phyloP scores from a whole-genome alignment of 2,329 filamentous ascomycete species.

The Ampelomyces quisqualis region DNA sequence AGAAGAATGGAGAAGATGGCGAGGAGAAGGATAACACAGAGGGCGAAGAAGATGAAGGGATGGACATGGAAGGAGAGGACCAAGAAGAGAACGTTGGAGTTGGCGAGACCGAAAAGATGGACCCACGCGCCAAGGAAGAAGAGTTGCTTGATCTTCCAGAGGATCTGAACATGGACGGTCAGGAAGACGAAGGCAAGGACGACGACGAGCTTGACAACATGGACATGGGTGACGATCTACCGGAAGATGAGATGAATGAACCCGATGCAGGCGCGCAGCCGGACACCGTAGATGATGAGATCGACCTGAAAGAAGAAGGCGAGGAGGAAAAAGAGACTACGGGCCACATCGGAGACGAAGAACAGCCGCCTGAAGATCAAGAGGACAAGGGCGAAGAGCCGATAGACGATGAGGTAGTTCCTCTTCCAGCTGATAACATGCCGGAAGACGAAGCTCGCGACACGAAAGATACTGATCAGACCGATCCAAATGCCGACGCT shows the following conservation, averaged over 20 bases:
- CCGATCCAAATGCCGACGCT: slow-evolving; percentile 59
- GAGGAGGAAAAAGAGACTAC: slow-evolving; percentile 41
- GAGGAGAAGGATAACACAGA: slow-evolving; percentile 63
- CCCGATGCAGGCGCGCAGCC: slow-evolving; percentile 32
- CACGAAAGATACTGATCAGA: slow-evolving; percentile 52
- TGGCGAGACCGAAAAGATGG: slow-evolving; percentile 65
- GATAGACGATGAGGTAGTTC: slow-evolving; percentile 43
- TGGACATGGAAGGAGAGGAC: slow-evolving; percentile 59
- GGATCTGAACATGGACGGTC: slow-evolving; percentile 78
- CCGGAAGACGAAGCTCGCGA: slow-evolving; percentile 51
- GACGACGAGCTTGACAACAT: slow-evolving; percentile 46
- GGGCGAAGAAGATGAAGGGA: slow-evolving; percentile 57
- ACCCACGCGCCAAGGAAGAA: slow-evolving; percentile 78
- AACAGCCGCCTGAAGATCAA: slow-evolving; percentile 49
- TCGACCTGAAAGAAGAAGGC: slow-evolving; percentile 34
- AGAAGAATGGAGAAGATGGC: slow-evolving; percentile 57
- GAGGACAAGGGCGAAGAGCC: slow-evolving; percentile 52
- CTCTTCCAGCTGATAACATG: slow-evolving; percentile 53
- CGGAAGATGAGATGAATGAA: slow-evolving; percentile 38
- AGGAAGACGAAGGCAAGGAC: slow-evolving; percentile 60
- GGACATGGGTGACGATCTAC: slow-evolving; percentile 41
- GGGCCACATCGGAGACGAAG: slow-evolving; percentile 41
- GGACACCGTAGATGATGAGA: slow-evolving; percentile 38
- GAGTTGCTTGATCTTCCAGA: slow-evolving; percentile 82
- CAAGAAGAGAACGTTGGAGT: slow-evolving; percentile 63